A percentile compares a stretch with the other conserved stretches of the same genome.
Evolutionary conservation across 163 green algal genomes (phyloP).

Genomic region (Volvox carteri): DNA sequence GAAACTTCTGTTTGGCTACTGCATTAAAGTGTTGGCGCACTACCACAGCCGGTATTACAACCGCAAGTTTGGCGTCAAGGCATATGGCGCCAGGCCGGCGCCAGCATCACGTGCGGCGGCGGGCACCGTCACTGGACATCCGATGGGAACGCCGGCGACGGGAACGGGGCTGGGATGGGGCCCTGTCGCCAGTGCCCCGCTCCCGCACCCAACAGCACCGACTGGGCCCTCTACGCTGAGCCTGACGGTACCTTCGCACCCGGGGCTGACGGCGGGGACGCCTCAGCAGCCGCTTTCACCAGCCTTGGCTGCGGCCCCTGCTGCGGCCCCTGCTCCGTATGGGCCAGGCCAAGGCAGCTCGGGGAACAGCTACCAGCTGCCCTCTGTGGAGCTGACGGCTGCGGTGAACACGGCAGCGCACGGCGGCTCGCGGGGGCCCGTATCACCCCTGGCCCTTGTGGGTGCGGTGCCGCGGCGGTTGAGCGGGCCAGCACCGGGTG

Average conservation of each 20-base stretch:
- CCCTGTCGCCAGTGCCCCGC: not conserved
- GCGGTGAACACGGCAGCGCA: not conserved
- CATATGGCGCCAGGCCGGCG: not conserved
- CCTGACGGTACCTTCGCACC: not conserved
- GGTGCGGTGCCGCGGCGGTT: not conserved
- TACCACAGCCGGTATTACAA: constrained; percentile 35
- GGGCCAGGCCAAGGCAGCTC: not conserved
- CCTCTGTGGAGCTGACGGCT: not conserved
- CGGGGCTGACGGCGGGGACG: not conserved
- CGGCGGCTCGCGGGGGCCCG: not conserved
- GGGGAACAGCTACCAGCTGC: not conserved
- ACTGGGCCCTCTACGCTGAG: not conserved
- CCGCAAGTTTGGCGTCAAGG: constrained; percentile 31
- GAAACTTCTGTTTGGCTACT: constrained; percentile 49
- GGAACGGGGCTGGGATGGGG: not conserved
- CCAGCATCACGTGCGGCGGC: not conserved
- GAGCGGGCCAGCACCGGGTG: not conserved
- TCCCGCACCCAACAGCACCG: not conserved
- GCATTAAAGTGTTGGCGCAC: constrained; percentile 44
- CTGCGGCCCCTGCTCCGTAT: not conserved
- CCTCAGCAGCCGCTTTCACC: not conserved
- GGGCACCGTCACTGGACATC: not conserved
- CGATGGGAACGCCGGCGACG: not conserved
- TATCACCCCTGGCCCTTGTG: not conserved
- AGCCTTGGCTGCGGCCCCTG: not conserved